These are phyloP conservation scores for Phlyctochytrium bullatum DNA, from an alignment of 192 early-diverging fungal species.

Conservation along the genomic window DNA sequence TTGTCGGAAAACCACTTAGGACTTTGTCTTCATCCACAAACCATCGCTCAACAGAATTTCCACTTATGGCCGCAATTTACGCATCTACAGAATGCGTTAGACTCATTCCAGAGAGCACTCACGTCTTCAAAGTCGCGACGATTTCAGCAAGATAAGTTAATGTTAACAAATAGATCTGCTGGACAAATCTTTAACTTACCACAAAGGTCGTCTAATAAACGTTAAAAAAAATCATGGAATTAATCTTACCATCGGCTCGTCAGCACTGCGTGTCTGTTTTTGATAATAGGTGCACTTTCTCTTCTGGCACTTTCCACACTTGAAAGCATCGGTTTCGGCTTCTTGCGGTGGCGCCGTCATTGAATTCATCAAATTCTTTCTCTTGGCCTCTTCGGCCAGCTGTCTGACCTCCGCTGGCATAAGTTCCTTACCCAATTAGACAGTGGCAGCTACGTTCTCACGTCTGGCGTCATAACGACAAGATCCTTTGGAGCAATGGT, in stretches of 20 bases:
- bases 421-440: constrained; percentile 67
- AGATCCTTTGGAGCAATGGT: constrained; percentile 4
- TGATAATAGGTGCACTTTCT: constrained; percentile 91
- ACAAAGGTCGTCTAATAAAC: constrained; percentile 8
- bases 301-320: constrained; percentile 87
- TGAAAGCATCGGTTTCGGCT: constrained; percentile 91
- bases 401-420: constrained; percentile 81
- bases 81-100: neutral
- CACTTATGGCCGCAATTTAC: constrained; percentile 1
- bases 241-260: constrained; percentile 84
- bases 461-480: constrained; percentile 19
- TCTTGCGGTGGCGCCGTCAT: constrained; percentile 67
- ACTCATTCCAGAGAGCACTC: neutral
- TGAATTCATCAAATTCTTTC: constrained; percentile 74
- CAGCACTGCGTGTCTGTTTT: constrained; percentile 94
- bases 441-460: neutral
- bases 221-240: neutral
- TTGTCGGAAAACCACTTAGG: too few relatives aligned
- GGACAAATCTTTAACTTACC: neutral
- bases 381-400: constrained; percentile 65
- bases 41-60: neutral
- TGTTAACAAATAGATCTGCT: too few relatives aligned
- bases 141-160: too few relatives aligned
- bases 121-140: too few relatives aligned
- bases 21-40: too few relatives aligned